phyloP scores from a whole-genome alignment of 2,329 filamentous ascomycete species.

The Aureobasidium sp. region DNA sequence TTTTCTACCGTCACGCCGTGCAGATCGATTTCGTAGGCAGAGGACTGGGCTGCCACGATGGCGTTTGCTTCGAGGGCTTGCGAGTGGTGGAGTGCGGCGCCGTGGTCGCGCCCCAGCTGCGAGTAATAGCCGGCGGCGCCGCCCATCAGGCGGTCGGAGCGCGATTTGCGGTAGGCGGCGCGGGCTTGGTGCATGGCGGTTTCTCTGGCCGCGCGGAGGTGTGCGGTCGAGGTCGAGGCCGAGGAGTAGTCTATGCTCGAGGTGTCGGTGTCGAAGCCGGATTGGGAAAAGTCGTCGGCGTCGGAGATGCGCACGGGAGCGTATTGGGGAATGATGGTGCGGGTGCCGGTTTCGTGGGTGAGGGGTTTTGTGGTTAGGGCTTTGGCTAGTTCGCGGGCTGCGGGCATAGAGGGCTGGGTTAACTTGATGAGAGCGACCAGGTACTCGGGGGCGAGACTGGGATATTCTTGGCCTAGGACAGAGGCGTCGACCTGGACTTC shows the following conservation, averaged over 20 bases:
- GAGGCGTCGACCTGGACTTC: slow-evolving; percentile 44
- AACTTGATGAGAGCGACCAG: slow-evolving; percentile 50
- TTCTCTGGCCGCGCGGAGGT: slow-evolving; percentile 41
- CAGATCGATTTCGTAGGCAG: slow-evolving; percentile 57
- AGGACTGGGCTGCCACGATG: slow-evolving; percentile 61
- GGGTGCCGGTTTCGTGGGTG: slow-evolving; percentile 31
- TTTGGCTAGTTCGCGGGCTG: slow-evolving; percentile 54
- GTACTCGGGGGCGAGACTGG: slow-evolving; percentile 42
- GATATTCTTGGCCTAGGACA: slow-evolving; percentile 50
- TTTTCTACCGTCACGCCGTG: slow-evolving; percentile 78
- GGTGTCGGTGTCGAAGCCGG: neutral
- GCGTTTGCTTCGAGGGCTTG: slow-evolving; percentile 62
- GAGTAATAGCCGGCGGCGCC: slow-evolving; percentile 72
- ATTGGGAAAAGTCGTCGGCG: slow-evolving; percentile 16
- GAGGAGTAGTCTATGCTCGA: slow-evolving; percentile 17
- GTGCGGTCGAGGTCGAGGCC: slow-evolving; percentile 34
- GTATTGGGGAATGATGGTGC: slow-evolving; percentile 44
- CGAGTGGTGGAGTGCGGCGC: slow-evolving; percentile 51
- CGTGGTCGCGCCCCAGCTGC: slow-evolving; percentile 60
- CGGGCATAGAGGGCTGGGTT: slow-evolving; percentile 49
- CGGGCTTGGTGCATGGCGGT: slow-evolving; percentile 52
- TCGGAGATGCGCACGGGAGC: slow-evolving; percentile 35
- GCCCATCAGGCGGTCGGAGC: slow-evolving; percentile 65
- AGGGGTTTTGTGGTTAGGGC: slow-evolving; percentile 38
- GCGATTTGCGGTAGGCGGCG: slow-evolving; percentile 52